These are phyloP conservation scores for Diaporthe helianthi DNA, from an alignment of 2,329 filamentous ascomycete species.

Conservation along the genomic window DNA sequence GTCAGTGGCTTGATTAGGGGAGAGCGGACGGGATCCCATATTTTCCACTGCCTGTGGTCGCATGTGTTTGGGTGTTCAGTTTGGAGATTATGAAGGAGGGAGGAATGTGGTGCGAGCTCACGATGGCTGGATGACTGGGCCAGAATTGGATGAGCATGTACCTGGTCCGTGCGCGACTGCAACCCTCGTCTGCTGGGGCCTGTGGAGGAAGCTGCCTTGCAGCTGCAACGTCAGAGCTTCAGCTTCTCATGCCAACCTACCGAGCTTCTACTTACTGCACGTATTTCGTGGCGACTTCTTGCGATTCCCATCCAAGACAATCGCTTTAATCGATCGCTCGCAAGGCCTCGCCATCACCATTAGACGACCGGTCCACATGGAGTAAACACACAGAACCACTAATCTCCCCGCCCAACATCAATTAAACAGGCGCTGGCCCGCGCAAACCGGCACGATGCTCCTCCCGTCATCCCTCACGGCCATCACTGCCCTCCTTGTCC, in stretches of 20 bases:
- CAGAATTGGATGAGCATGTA: background rate
- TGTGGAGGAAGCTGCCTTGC: slow-evolving; percentile 15
- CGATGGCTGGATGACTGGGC: background rate
- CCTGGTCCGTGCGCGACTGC: background rate
- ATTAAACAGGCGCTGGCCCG: slow-evolving; percentile 17
- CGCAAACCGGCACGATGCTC: slow-evolving; percentile 32
- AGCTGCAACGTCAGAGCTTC: slow-evolving; percentile 22
- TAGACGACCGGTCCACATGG: slow-evolving; percentile 7
- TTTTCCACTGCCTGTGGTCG: slow-evolving; percentile 9
- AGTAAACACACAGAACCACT: slow-evolving; percentile 18
- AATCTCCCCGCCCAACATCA: background rate
- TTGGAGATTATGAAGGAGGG: background rate
- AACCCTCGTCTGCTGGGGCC: background rate
- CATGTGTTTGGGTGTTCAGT: background rate
- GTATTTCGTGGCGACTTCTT: background rate
- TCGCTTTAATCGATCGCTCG: background rate
- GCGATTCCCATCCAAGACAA: background rate
- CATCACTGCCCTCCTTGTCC: slow-evolving; percentile 44
- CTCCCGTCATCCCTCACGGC: slow-evolving; percentile 33
- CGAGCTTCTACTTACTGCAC: background rate
- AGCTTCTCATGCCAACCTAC: background rate
- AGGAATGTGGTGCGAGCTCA: too few relatives aligned
- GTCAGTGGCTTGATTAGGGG: background rate
- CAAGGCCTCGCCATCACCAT: background rate
- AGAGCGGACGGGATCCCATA: slow-evolving; percentile 13